These are phyloP conservation scores for Cyberlindnera euphorbiae DNA, from an alignment of 805 yeast species.

Conservation along the genomic window DNA sequence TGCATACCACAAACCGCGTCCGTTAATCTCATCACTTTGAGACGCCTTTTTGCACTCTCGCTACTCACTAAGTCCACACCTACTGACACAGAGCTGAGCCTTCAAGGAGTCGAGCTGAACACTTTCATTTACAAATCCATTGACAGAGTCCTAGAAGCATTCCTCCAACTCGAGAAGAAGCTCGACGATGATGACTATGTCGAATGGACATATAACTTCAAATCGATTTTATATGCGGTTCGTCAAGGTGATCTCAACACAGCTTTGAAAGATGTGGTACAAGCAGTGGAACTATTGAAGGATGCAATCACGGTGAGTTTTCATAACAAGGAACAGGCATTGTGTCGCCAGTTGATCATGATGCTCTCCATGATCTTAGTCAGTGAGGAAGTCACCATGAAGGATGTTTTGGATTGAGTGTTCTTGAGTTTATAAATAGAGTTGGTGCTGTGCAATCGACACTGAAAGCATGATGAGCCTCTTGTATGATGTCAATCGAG, in stretches of 20 bases:
- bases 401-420: background rate
- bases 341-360: constrained; percentile 9
- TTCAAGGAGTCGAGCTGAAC: constrained; percentile 1
- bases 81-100: background rate
- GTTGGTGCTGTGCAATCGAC: too few relatives aligned
- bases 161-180: background rate
- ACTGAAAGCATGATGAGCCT: too few relatives aligned
- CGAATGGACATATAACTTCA: constrained; percentile 8
- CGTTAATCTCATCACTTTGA: background rate
- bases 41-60: constrained; percentile 4
- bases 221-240: constrained; percentile 3
- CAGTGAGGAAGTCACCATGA: constrained; percentile 2
- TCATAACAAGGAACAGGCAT: constrained; percentile 5
- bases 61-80: constrained; percentile 1
- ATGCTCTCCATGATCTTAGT: constrained; percentile 1
- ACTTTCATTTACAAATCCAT: constrained; percentile 4
- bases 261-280: background rate
- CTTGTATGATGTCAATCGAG: too few relatives aligned
- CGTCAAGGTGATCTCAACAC: constrained; percentile 5
- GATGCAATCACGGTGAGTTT: constrained; percentile 7
- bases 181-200: constrained; percentile 4
- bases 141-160: background rate
- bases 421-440: too few relatives aligned
- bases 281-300: constrained; percentile 2
- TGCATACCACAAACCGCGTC: constrained; percentile 3